Percentiles rank a stretch among this genome's conserved stretches.
Conservation (phyloP, 768 basidiomycete genomes). For the Cyclocybe aegerita region DNA sequence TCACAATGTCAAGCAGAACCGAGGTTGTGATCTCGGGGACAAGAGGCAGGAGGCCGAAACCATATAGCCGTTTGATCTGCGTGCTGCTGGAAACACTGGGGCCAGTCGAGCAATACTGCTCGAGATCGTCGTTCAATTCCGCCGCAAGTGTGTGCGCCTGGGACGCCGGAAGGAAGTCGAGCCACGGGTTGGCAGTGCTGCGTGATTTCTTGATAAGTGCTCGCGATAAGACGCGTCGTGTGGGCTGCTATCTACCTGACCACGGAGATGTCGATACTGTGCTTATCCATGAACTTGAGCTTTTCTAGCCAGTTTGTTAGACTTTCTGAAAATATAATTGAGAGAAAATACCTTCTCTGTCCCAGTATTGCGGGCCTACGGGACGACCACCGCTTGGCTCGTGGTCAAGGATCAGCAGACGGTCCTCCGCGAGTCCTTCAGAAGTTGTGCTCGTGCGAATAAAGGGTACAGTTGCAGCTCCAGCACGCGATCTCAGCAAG, state of each 20-base stretch:
- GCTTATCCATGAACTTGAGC: slow-evolving; percentile 81
- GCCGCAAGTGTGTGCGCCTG: slow-evolving; percentile 65
- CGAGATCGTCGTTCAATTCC: slow-evolving; percentile 77
- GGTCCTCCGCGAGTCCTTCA: slow-evolving; percentile 56
- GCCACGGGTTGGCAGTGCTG: slow-evolving; percentile 89
- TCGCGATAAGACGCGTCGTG: not conserved
- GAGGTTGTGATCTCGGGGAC: slow-evolving; percentile 60
- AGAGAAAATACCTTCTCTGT: slow-evolving; percentile 33
- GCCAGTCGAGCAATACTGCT: slow-evolving; percentile 72
- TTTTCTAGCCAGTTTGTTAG: slow-evolving; percentile 39
- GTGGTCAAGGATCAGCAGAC: slow-evolving; percentile 75
- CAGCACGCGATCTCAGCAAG: slow-evolving; percentile 60
- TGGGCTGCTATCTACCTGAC: slow-evolving; percentile 50
- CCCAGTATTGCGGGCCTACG: slow-evolving; percentile 85
- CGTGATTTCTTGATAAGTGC: slow-evolving; percentile 3
- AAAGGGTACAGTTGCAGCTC: slow-evolving; percentile 48
- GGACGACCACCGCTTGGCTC: slow-evolving; percentile 81
- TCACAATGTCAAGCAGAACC: slow-evolving; percentile 61
- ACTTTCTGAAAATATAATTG: not conserved
- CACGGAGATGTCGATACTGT: slow-evolving; percentile 77
- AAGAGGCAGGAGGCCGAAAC: slow-evolving; percentile 82
- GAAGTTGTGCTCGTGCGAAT: slow-evolving; percentile 51
- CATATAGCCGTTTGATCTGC: slow-evolving; percentile 67
- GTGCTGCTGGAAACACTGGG: slow-evolving; percentile 36
- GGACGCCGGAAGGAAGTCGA: slow-evolving; percentile 76